Evolutionary conservation across 108 stramenopile genomes (phyloP), one percentile per base, ranked within the genome.

Genomic region (Mediolabrus comicus): DNA sequence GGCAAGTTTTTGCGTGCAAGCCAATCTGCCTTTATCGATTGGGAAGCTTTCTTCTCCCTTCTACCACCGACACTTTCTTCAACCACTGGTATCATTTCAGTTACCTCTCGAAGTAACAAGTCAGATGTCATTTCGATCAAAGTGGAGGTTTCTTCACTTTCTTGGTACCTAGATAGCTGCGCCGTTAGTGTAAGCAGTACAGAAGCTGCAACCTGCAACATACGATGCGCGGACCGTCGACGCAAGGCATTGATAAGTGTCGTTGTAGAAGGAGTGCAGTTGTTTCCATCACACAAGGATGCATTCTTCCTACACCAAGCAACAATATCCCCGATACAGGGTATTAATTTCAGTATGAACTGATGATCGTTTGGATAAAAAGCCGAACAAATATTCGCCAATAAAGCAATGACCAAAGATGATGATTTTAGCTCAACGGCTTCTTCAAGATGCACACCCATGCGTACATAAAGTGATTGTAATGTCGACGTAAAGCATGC

Each of bases 1-100:
- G 46, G 22, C 46, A 49, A 22, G 46, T 34, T 41, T 52, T 59
- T 38, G 55, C 32, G 41, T 41, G n/a, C 27, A 25, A 36, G 43
- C 76, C 76, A 77, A 30, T 77, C 76, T 65, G 52, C 59, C 12
- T 32, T 32, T 5, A 70, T 49, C 56, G 32, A 46, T 31, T 70
- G 41, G n/a, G 59, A 17, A 36, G 31, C 57, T 60, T 63, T 30
- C 12, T 12, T 51, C 13, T 61, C 38, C 17, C 30, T 61, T 12
- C 22, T 57, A 14, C 19, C 24, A 10, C 27, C 70, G 30, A 46
- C 49, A 11, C 46, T 49, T 29, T 77, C 58, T 31, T 26, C 62
- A 31, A 58, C 64, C 35, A 53, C 27, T 31, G 63, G 13, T 26
- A 60, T 41, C 14, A 59, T 60, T 43, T 65, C 51, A 10, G 36